phyloP scores from a whole-genome alignment of 352 stramenopile species.

The Globisporangium paroecandrum region DNA sequence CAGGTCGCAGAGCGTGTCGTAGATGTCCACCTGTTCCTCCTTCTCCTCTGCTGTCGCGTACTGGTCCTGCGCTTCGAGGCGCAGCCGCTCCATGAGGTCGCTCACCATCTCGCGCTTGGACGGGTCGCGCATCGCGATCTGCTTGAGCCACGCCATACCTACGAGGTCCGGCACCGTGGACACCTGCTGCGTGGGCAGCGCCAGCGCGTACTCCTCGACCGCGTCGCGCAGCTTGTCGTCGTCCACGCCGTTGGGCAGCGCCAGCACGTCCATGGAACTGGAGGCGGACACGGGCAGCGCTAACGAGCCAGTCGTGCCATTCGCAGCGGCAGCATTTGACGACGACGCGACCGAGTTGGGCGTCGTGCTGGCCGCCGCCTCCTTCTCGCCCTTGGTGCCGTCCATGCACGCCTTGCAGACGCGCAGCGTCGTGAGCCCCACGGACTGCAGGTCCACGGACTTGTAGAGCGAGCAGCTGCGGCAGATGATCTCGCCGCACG shows the following conservation, averaged over 20 bases:
- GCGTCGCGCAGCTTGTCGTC: conserved; percentile 47
- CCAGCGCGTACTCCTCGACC: conserved; percentile 73
- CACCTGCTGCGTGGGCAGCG: conserved; percentile 49
- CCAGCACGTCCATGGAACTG: background rate
- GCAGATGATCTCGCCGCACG: conserved; percentile 85
- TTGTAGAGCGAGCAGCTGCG: conserved; percentile 77
- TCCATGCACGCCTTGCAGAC: conserved; percentile 82
- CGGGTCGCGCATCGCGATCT: conserved; percentile 63
- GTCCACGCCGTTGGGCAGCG: conserved; percentile 39
- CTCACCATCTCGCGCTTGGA: conserved; percentile 69
- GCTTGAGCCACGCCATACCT: conserved; percentile 71
- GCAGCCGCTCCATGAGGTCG: conserved; percentile 66
- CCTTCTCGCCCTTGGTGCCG: conserved; percentile 30
- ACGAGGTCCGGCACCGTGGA: conserved; percentile 70
- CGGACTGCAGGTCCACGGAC: conserved; percentile 65
- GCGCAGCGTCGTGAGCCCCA: conserved; percentile 70
- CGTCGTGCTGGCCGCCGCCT: conserved; percentile 21
- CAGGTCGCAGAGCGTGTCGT: conserved; percentile 78
- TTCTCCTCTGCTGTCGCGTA: conserved; percentile 16
- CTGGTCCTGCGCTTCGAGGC: conserved; percentile 34
- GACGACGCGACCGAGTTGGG: conserved; percentile 12
- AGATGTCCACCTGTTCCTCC: conserved; percentile 74
- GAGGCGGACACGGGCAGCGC: background rate
- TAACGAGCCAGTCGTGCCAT: background rate
- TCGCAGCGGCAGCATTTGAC: background rate